Evolutionary conservation across 1,139 yeast genomes (phyloP).

Genomic region (Protomyces gravidus): DNA sequence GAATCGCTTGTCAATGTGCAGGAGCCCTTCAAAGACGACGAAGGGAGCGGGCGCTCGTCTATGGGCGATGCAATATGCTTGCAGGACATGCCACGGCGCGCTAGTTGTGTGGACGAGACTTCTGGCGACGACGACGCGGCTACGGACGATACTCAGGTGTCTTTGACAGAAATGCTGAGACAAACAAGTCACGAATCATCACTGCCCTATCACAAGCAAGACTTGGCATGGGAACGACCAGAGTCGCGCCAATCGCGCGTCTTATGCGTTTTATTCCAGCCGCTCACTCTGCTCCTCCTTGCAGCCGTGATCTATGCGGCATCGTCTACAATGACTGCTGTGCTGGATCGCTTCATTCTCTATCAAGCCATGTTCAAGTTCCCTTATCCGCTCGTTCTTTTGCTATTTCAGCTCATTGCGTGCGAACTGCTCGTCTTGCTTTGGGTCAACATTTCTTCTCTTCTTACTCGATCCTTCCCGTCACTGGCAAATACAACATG

Average conservation of each 20-base stretch:
- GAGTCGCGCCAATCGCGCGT: not conserved
- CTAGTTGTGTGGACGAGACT: not conserved
- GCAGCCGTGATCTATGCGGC: not conserved
- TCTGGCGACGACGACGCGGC: slow-evolving; percentile 1
- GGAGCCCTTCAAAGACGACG: not conserved
- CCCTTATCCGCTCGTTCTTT: slow-evolving; percentile 15
- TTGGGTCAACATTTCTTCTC: not conserved
- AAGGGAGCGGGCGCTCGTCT: not conserved
- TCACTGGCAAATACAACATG: not conserved
- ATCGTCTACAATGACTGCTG: slow-evolving; percentile 4
- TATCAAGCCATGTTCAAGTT: slow-evolving; percentile 26
- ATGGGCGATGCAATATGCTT: not conserved
- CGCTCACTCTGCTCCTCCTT: slow-evolving; percentile 1
- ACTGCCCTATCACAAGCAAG: slow-evolving; percentile 4
- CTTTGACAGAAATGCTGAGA: not conserved
- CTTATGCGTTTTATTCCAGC: not conserved
- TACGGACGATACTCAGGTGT: not conserved
- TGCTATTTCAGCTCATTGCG: slow-evolving; percentile 1
- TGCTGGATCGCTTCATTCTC: slow-evolving; percentile 21
- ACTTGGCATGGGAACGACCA: not conserved
- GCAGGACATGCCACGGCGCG: not conserved
- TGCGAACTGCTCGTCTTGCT: slow-evolving; percentile 12
- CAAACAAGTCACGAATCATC: not conserved
- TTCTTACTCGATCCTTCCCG: not conserved
- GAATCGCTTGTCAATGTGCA: slow-evolving; percentile 2